Percentiles rank a stretch among this genome's conserved stretches.
Conservation (phyloP, 352 stramenopile species). For the Elongisporangium undulatum region DNA sequence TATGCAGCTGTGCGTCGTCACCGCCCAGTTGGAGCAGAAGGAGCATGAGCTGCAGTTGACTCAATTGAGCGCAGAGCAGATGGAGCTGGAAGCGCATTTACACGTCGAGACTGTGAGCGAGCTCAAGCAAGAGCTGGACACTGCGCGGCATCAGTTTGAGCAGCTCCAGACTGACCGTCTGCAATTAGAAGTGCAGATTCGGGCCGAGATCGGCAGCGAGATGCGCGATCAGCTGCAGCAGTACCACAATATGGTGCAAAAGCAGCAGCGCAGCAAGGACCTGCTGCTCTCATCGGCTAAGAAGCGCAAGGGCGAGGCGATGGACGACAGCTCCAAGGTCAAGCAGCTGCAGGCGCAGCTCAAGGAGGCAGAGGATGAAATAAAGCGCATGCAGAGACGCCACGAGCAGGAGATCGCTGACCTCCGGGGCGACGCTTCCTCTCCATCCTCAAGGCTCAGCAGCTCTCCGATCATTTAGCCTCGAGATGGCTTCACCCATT, state of each 20-base stretch:
- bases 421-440: not conserved
- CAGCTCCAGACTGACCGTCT: conserved; percentile 52
- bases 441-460: not conserved
- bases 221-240: conserved; percentile 66
- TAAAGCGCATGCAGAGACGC: conserved; percentile 63
- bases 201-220: conserved; percentile 62
- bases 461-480: not conserved
- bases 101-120: not conserved
- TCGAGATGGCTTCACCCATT: not conserved
- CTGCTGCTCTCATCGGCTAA: conserved; percentile 29
- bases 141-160: conserved; percentile 46
- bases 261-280: conserved; percentile 17
- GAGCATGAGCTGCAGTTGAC: not conserved
- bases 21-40: conserved; percentile 1
- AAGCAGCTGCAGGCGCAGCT: conserved; percentile 53
- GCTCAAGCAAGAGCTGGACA: conserved; percentile 47
- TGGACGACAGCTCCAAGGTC: conserved; percentile 25
- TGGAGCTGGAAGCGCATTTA: conserved; percentile 3
- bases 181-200: conserved; percentile 55
- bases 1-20: conserved; percentile 6
- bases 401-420: conserved; percentile 29
- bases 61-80: not conserved
- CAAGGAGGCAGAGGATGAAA: conserved; percentile 79
- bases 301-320: conserved; percentile 29
- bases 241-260: conserved; percentile 40